Evolutionary conservation across 2,329 filamentous ascomycete genomes (phyloP), one percentile per base, ranked within the genome.

Genomic region (Capronia coronata): DNA sequence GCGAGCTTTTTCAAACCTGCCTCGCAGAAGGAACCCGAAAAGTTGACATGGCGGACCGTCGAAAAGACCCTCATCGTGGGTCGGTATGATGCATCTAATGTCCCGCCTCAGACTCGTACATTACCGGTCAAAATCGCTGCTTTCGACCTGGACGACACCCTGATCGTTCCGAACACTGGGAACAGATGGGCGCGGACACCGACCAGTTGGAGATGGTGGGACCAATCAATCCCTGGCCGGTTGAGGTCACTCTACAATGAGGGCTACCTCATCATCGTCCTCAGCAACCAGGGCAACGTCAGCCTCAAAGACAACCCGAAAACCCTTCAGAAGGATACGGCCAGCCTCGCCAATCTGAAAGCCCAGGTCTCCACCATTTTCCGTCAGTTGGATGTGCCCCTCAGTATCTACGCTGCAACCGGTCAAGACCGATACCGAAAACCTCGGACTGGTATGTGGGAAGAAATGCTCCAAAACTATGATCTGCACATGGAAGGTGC

Each of bases 181-280:
- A 93, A 87, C 67, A 84, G 78, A 43, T 91, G 91, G 62, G 76
- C 80, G 2, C 76, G 77, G 44, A 79, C 82, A 57, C 78, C 82
- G 0, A 72, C 74, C 2, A 91, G 97, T 64, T 98, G 93, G 93
- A 88, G 87, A 66, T 98, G 93, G 93, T 97, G 89, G 88, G 73
- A 94, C 65, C 60, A 69, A 11, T 75, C 70, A 14, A 86, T 97
- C 0, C 87, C 88, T 1, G 68, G 67, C 0, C 79, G 72, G 45
- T 66, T 98, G 14, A 79, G 76, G 57, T 71, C 82, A 51, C 72
- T 97, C 1, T 78, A 87, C 61, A 72, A 79, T 9, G 78, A 93
- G 58, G 87, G 82, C 77, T 86, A 86, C 67, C 78, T 78, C 39
- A 69, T 97, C 10, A 78, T 87, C 14, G 79, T 97, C 41, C 69